Base-by-base conservation (phyloP, 2,329 filamentous ascomycete species). In the Claviceps sp. region DNA sequence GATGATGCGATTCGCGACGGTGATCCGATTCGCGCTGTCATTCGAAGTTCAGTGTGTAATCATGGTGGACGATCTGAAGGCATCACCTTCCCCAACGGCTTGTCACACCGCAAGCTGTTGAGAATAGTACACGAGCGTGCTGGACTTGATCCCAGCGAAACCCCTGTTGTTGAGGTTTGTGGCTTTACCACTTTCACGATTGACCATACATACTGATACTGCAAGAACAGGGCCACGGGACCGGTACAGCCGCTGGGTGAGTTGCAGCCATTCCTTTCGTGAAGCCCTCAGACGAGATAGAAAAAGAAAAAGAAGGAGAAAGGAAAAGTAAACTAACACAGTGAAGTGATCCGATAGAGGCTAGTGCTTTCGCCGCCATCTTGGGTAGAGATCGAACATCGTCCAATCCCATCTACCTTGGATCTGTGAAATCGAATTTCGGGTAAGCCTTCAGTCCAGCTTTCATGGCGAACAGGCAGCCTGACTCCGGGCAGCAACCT, bases 1-100 rank as follows among this genome's bases (percentile, higher is more conserved):
- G 60, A 63, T 3, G 65, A 71, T 51, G 74, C 74, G 2, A 51
- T 76, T 3, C 55, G 59, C 3, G 71, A 71, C 37, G 64, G 66
- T 6, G 71, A 76, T 56, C 64, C 64, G 0, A 64, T 69, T 42
- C 59, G 62, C 37, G 59, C 54, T 18, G 52, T 55, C 9, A 55
- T 55, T 36, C 46, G 52, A 16, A 49, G 47, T 30, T 47, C 52
- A 18, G 50, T 48, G 24, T 49, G 52, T 47, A 55, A 55, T 46
- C 52, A 55, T 26, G 38, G 24, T 11, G 54, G 54, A 4, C 42
- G 52, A 22, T 41, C 49, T 4, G 47, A 48, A 30, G 54, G 54
- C n/a, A 55, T 55, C 13, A 55, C 54, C 14, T 50, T 54, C 34
- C 54, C 54, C 16, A 52, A 46, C 38, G 44, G 41, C 5, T 14